Conservation (phyloP, 257 asterid genomes). For the Fraxinus pennsylvanica region DNA sequence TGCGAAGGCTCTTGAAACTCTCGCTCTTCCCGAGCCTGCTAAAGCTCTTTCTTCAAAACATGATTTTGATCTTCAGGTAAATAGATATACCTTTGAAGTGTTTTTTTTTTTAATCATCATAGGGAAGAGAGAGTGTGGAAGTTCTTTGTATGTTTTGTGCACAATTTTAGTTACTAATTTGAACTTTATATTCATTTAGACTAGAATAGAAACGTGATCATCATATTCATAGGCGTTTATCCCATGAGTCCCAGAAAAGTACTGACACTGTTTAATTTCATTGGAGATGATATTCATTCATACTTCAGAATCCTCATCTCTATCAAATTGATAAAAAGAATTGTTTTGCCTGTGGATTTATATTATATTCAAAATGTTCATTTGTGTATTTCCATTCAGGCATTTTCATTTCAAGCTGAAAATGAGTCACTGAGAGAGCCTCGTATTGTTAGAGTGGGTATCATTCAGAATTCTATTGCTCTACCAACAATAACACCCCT, state of each 20-base stretch:
- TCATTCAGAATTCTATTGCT: slow-evolving; percentile 78
- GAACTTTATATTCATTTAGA: not conserved
- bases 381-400: slow-evolving; percentile 41
- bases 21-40: slow-evolving; percentile 53
- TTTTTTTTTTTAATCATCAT: not conserved
- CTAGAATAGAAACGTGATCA: not conserved
- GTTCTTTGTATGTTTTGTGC: not conserved
- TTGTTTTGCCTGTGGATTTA: slow-evolving; percentile 4
- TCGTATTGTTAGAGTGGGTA: slow-evolving; percentile 79
- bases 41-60: slow-evolving; percentile 60
- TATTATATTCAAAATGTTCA: slow-evolving; percentile 3
- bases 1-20: slow-evolving; percentile 59
- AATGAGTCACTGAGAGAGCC: slow-evolving; percentile 76
- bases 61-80: slow-evolving; percentile 88
- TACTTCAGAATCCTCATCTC: slow-evolving; percentile 1
- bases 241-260: not conserved
- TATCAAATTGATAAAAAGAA: not conserved
- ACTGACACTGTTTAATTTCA: not conserved
- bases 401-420: slow-evolving; percentile 71
- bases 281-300: slow-evolving; percentile 18
- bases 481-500: slow-evolving; percentile 75
- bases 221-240: not conserved
- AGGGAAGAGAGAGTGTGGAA: not conserved
- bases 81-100: not conserved
- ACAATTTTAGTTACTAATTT: not conserved